These are phyloP conservation scores for Tuber aestivum DNA, from an alignment of 495 filamentous ascomycete genomes.

Conservation along the genomic window DNA sequence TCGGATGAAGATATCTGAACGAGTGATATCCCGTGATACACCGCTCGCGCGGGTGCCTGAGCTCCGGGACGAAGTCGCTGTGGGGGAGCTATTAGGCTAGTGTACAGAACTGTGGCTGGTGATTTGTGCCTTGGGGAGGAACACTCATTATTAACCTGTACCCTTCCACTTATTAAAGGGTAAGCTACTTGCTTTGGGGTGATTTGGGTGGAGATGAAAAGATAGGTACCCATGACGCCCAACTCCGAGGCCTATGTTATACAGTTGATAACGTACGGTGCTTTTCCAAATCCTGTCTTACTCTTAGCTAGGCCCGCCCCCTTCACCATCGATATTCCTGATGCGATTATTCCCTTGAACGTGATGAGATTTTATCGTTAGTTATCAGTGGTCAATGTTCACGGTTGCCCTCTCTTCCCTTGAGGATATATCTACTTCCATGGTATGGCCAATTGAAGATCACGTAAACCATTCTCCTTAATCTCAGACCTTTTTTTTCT, in stretches of 20 bases:
- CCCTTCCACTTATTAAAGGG: not conserved
- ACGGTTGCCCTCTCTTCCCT: not conserved
- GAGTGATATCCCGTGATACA: not conserved
- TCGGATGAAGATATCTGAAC: not conserved
- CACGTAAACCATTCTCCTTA: not conserved
- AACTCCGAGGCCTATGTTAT: not conserved
- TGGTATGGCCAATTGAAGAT: not conserved
- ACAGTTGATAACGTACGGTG: not conserved
- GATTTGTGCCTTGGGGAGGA: not conserved
- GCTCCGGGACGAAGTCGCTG: no score
- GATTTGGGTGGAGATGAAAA: not conserved
- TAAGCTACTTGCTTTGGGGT: not conserved
- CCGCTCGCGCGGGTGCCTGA: not conserved
- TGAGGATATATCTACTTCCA: not conserved
- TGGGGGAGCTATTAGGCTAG: not conserved
- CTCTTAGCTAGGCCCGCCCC: not conserved
- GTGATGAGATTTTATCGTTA: not conserved
- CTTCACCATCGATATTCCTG: not conserved
- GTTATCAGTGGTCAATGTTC: not conserved
- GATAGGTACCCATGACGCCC: not conserved
- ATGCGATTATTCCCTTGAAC: not conserved
- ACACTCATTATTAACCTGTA: not conserved
- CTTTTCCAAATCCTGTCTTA: not conserved
- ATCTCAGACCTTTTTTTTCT: no score
- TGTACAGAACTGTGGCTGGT: not conserved